These are phyloP conservation scores for Closterium sp. DNA, from an alignment of 139 green algal genomes.

Conservation along the genomic window DNA sequence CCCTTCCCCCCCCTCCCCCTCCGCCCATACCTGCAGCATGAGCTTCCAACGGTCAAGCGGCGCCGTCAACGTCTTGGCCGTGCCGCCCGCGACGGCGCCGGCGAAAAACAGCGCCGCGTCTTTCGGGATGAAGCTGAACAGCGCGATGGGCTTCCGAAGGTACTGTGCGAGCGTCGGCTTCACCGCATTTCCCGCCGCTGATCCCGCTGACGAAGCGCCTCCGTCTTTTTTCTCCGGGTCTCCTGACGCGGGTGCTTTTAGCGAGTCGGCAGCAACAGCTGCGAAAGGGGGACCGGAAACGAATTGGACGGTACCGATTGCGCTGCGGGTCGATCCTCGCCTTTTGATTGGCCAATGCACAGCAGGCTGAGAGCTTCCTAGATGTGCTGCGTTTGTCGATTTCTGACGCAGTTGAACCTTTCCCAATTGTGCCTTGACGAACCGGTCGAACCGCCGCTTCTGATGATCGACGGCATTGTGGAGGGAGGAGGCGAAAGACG, in stretches of 20 bases:
- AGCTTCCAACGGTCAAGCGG: slow-evolving; percentile 80
- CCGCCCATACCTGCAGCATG: slow-evolving; percentile 36
- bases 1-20: no score
- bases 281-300: neutral
- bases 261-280: neutral
- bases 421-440: neutral
- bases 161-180: slow-evolving; percentile 17
- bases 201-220: neutral
- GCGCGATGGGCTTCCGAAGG: slow-evolving; percentile 10
- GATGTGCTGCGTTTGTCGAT: neutral
- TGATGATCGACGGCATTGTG: neutral
- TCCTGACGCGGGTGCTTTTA: neutral
- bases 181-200: neutral
- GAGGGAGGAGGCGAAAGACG: neutral
- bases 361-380: neutral
- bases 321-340: neutral
- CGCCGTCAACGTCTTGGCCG: slow-evolving; percentile 78
- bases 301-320: neutral
- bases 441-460: neutral
- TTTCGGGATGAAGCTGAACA: slow-evolving; percentile 24
- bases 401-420: neutral
- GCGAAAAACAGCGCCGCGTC: slow-evolving; percentile 70
- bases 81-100: slow-evolving; percentile 71
- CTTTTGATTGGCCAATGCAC: neutral
- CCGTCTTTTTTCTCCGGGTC: neutral